These are phyloP conservation scores for Quercus parvula DNA, from an alignment of 306 rosid genomes.

Conservation along the genomic window DNA sequence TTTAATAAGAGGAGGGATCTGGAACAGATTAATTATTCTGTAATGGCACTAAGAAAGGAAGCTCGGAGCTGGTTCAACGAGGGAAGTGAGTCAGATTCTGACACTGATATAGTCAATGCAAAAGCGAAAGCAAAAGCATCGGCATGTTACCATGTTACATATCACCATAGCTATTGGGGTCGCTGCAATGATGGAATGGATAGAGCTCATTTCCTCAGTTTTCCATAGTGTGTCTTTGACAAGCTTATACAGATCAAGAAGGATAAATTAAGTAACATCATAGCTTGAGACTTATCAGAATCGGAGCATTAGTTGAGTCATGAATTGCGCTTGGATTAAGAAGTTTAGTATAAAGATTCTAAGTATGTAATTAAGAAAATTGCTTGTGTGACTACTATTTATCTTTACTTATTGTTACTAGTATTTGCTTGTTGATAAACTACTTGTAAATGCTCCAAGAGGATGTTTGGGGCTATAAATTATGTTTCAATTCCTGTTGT, in stretches of 20 bases:
- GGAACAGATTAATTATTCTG: conserved; percentile 52
- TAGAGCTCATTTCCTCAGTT: conserved; percentile 35
- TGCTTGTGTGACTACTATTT: not conserved
- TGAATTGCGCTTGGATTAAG: too few species aligned
- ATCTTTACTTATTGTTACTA: not conserved
- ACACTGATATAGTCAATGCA: not conserved
- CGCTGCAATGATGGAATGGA: conserved; percentile 19
- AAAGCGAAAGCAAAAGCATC: conserved; percentile 42
- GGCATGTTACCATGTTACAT: conserved; percentile 50
- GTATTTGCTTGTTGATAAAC: too few species aligned
- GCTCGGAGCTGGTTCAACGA: conserved; percentile 30
- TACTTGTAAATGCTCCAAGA: too few species aligned
- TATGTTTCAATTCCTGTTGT: too few species aligned
- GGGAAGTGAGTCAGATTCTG: not conserved
- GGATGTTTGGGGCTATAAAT: too few species aligned
- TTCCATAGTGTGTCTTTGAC: conserved; percentile 40
- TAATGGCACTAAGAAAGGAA: conserved; percentile 45
- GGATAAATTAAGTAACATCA: not conserved
- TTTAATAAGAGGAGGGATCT: conserved; percentile 47
- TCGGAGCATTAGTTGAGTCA: too few species aligned
- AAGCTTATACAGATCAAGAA: conserved; percentile 29
- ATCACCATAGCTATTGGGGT: conserved; percentile 38
- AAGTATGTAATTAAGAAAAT: too few species aligned
- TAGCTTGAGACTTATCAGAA: not conserved
- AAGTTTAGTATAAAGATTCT: too few species aligned